Conservation (phyloP, 805 yeast species). For the Saccharomycopsis synnaedendra region DNA sequence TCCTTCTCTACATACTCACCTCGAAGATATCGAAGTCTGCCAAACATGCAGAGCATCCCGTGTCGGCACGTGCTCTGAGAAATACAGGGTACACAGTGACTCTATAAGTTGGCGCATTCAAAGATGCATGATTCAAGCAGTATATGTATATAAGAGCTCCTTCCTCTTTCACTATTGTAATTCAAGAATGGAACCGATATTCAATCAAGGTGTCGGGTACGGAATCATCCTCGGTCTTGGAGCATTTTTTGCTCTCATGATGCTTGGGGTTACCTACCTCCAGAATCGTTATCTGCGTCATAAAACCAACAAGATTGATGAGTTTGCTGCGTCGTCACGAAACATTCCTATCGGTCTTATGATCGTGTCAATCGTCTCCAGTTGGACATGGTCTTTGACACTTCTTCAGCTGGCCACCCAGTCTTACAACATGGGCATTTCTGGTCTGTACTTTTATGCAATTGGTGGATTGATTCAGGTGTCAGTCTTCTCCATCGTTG, state of each 20-base stretch:
- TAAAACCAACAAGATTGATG: constrained; percentile 25
- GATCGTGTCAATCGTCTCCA: constrained; percentile 32
- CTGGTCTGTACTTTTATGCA: constrained; percentile 23
- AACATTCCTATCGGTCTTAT: constrained; percentile 32
- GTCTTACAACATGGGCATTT: constrained; percentile 23
- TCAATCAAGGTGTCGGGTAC: constrained; percentile 76
- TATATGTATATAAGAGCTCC: too few species aligned
- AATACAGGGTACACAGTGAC: too few species aligned
- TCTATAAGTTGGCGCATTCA: too few species aligned
- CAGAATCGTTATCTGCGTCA: constrained; percentile 25
- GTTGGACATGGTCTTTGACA: constrained; percentile 29
- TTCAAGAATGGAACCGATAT: constrained; percentile 21
- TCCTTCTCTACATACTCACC: too few species aligned
- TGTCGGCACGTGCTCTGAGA: too few species aligned
- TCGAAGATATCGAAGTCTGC: too few species aligned
- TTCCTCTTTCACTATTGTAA: too few species aligned
- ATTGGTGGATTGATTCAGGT: constrained; percentile 22
- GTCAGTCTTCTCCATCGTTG: constrained; percentile 26
- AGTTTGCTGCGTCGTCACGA: constrained; percentile 35
- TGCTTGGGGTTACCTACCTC: constrained; percentile 28
- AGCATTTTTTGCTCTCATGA: constrained; percentile 34
- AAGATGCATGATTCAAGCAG: too few species aligned
- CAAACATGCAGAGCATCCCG: too few species aligned
- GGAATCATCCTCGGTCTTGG: constrained; percentile 88
- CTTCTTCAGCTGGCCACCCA: constrained; percentile 23